A percentile compares a stretch with the other conserved stretches of the same genome.
phyloP scores from a whole-genome alignment of 2,329 filamentous ascomycete species.

The Microsporum canis region DNA sequence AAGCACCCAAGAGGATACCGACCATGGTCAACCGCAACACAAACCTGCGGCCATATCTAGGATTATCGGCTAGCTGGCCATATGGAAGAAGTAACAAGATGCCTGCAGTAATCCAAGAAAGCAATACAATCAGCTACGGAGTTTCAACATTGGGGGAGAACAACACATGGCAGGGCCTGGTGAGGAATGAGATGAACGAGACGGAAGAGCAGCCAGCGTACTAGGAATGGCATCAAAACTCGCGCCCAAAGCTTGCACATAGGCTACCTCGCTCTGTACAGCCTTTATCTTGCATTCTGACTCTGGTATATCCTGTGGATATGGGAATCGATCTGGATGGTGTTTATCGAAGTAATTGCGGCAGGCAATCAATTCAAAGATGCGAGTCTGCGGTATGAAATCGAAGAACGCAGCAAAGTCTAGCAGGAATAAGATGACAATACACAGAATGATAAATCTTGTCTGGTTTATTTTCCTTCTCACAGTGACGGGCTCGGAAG shows the following conservation, averaged over 20 bases:
- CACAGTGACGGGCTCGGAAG: neutral
- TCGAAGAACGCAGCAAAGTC: constrained; percentile 11
- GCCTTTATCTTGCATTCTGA: constrained; percentile 40
- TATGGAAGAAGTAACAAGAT: constrained; percentile 40
- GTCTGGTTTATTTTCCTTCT: constrained; percentile 7
- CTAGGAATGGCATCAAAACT: constrained; percentile 37
- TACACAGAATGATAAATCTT: constrained; percentile 9
- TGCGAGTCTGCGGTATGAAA: constrained; percentile 27
- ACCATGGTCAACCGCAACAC: constrained; percentile 34
- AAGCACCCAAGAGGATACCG: constrained; percentile 29
- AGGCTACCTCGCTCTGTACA: constrained; percentile 40
- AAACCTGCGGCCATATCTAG: constrained; percentile 35
- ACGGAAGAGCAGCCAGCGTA: constrained; percentile 13
- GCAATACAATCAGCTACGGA: neutral
- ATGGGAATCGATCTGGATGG: constrained; percentile 34
- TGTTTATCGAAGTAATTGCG: constrained; percentile 33
- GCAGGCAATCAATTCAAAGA: constrained; percentile 41
- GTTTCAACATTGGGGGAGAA: neutral
- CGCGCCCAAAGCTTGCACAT: constrained; percentile 41
- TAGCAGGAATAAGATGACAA: constrained; percentile 6
- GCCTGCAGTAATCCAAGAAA: constrained; percentile 16
- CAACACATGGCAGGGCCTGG: neutral
- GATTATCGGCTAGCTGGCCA: constrained; percentile 37
- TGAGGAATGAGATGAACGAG: neutral
- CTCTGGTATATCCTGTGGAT: constrained; percentile 36